Evolutionary conservation across 257 asterid genomes (phyloP), one percentile per base, ranked within the genome.

Genomic region (Solanum infundibuliforme): DNA sequence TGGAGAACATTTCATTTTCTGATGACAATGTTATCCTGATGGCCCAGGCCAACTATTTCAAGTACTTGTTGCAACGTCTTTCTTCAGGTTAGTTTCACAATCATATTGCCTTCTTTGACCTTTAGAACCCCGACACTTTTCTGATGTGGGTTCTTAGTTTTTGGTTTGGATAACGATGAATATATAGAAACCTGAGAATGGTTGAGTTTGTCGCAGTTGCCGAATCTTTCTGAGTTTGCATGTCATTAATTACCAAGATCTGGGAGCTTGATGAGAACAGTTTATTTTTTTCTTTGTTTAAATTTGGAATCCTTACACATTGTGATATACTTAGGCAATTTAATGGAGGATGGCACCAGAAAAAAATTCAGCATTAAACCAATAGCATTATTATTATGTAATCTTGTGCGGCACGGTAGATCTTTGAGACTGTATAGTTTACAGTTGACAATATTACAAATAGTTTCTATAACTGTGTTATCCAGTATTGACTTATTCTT

Each of bases 1-100:
- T 94, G 89, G 95, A 94, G 89, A 92, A 92, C 77, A 94, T 94
- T 68, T 93, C 97, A 13, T 92, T 91, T 91, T 93, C 94, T 7
- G 95, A 94, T 88, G 94, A 93, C 89, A 94, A 94, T 89, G 94
- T 93, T 62, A 89, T 93, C 83, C 92, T 86, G 87, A 94, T 94
- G 97, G 95, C 95, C 14, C 91, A 91, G 89, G 91, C 91, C 84
- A 92, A 94, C 87, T 93, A 91, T 88, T 94, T 94, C 83, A 86
- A 85, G 75, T 87, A 92, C 91, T 95, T 94, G 83, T 88, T 94
- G 84, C 91, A 91, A 86, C 94, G 94, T 75, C 95, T 94, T 27
- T 91, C 94, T 88, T 88, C 97, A 65, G 97, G 97, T 94, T 85
- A 39, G 46, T 82, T 35, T 84, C 58, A 43, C 27, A 38, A 72